Percentiles rank a stretch among this genome's conserved stretches.
Conservation (phyloP, 306 rosid species). For the Cercis canadensis region DNA sequence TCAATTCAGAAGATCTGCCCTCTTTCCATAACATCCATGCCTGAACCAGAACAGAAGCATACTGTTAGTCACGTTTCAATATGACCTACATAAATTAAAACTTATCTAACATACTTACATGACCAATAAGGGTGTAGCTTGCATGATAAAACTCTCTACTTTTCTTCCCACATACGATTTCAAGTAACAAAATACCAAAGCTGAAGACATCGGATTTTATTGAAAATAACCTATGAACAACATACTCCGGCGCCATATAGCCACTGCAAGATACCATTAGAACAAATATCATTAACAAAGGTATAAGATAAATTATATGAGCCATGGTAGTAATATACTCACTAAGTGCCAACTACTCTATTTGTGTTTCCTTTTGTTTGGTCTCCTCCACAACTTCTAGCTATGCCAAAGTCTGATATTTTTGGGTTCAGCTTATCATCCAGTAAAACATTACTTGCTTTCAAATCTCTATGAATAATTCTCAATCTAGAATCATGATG, state of each 20-base stretch:
- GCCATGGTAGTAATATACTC: background rate
- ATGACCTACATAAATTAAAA: background rate
- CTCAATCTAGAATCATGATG: conserved; percentile 52
- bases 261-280: conserved; percentile 33
- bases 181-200: conserved; percentile 41
- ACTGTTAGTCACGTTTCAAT: background rate
- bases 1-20: conserved; percentile 41
- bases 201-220: conserved; percentile 11
- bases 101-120: conserved; percentile 38
- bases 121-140: conserved; percentile 41
- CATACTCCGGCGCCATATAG: conserved; percentile 54
- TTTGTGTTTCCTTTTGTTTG: conserved; percentile 50
- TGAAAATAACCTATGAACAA: conserved; percentile 39
- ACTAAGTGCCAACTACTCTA: conserved; percentile 51
- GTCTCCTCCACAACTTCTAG: conserved; percentile 48
- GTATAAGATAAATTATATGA: background rate
- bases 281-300: background rate
- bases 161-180: conserved; percentile 48
- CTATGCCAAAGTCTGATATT: conserved; percentile 54
- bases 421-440: conserved; percentile 47
- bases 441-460: conserved; percentile 50
- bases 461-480: conserved; percentile 50
- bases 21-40: conserved; percentile 54
- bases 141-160: conserved; percentile 40
- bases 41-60: conserved; percentile 5